phyloP scores from a whole-genome alignment of 805 yeast species.

The Suhomyces kilbournensis region DNA sequence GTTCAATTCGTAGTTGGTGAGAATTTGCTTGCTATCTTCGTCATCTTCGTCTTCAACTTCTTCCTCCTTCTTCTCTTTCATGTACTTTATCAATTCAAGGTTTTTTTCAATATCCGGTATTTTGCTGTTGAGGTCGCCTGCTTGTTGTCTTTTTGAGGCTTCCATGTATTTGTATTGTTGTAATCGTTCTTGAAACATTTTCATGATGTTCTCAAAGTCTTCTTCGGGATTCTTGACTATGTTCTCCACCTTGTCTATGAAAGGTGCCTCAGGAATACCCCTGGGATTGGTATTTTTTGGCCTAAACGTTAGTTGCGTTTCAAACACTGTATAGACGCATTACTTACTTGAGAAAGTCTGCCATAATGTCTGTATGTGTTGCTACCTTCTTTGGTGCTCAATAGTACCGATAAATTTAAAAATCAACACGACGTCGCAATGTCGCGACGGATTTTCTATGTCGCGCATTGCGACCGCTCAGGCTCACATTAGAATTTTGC shows the following conservation, averaged over 20 bases:
- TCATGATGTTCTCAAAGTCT: constrained; percentile 68
- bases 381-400: neutral
- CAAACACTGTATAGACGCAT: neutral
- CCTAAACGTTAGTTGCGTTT: constrained; percentile 25
- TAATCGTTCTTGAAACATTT: constrained; percentile 78
- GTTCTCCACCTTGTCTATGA: constrained; percentile 78
- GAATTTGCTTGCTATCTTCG: constrained; percentile 16
- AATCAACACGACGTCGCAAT: neutral
- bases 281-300: constrained; percentile 74
- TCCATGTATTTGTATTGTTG: constrained; percentile 92
- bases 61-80: constrained; percentile 47
- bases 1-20: constrained; percentile 86
- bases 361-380: constrained; percentile 1
- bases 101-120: constrained; percentile 92
- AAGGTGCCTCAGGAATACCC: constrained; percentile 96
- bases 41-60: constrained; percentile 28
- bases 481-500: neutral
- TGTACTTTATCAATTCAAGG: constrained; percentile 64
- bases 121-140: constrained; percentile 56
- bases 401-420: neutral
- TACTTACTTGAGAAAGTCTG: constrained; percentile 12
- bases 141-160: constrained; percentile 47
- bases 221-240: constrained; percentile 59
- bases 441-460: neutral
- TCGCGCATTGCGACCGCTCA: neutral